These are phyloP conservation scores for Termitomyces bulborhizus DNA, from an alignment of 768 basidiomycete genomes.

Conservation along the genomic window DNA sequence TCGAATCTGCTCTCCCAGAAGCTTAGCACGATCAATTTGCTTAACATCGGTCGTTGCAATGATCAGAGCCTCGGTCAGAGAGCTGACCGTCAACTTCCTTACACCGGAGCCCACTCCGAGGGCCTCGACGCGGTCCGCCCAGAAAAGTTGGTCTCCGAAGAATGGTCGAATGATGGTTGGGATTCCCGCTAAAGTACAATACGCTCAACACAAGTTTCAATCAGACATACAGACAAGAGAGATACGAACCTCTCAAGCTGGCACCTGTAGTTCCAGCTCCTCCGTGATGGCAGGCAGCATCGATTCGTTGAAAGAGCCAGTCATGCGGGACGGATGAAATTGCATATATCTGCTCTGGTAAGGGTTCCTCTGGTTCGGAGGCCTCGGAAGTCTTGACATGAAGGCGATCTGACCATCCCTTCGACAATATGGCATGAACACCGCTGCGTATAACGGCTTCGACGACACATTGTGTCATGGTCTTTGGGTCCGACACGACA, in stretches of 20 bases:
- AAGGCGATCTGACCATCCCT: conserved; percentile 95
- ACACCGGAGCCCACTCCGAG: conserved; percentile 87
- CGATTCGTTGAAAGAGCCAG: conserved; percentile 91
- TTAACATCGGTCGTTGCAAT: conserved; percentile 83
- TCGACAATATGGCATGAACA: conserved; percentile 90
- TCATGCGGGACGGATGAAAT: conserved; percentile 90
- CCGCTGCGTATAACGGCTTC: conserved; percentile 85
- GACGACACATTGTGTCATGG: conserved; percentile 87
- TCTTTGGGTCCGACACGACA: conserved; percentile 90
- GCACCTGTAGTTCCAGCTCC: conserved; percentile 97
- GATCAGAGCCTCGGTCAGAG: conserved; percentile 70
- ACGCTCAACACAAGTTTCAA: conserved; percentile 1
- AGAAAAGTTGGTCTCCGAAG: conserved; percentile 98
- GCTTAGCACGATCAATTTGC: conserved; percentile 80
- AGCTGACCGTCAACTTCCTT: conserved; percentile 78
- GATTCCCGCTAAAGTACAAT: conserved; percentile 59
- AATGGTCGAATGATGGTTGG: conserved; percentile 97
- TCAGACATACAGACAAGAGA: neutral
- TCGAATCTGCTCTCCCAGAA: conserved; percentile 84
- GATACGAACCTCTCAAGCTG: conserved; percentile 70
- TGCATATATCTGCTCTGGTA: conserved; percentile 76
- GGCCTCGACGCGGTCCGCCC: conserved; percentile 97
- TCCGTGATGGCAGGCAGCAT: conserved; percentile 98
- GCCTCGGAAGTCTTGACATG: conserved; percentile 56
- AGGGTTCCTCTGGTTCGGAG: conserved; percentile 57